Evolutionary conservation across 352 stramenopile genomes (phyloP).

Genomic region (Phytopythium montanum): DNA sequence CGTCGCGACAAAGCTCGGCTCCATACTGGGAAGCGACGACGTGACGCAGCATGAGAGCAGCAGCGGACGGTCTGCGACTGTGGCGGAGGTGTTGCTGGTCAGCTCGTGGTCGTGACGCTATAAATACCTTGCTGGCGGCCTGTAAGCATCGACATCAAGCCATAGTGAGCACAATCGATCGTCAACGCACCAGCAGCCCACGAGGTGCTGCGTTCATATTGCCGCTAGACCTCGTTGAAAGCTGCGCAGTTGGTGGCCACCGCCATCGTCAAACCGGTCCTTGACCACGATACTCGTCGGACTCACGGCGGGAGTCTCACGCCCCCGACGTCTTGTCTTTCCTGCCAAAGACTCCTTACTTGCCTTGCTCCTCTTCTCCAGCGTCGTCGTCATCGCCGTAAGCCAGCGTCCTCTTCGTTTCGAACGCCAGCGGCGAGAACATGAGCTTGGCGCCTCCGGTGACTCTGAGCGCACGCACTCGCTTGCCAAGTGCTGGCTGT

Average conservation of each 20-base stretch:
- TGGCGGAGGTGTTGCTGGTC: neutral
- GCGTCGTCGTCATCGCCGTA: conserved; percentile 4
- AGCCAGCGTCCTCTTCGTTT: conserved; percentile 13
- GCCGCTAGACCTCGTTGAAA: neutral
- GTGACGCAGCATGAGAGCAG: neutral
- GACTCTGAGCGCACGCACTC: conserved; percentile 20
- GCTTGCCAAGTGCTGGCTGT: conserved; percentile 13
- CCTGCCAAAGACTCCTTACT: neutral
- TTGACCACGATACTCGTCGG: neutral
- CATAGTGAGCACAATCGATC: neutral
- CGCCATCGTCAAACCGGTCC: neutral
- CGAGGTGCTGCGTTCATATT: neutral
- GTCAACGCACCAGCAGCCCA: neutral
- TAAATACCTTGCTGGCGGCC: neutral
- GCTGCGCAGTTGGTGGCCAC: neutral
- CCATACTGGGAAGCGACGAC: conserved; percentile 22
- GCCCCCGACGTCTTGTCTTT: neutral
- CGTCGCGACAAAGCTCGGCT: conserved; percentile 48
- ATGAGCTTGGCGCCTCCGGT: conserved; percentile 34
- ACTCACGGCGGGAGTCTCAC: too few species aligned
- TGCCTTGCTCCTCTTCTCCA: neutral
- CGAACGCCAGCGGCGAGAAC: conserved; percentile 36
- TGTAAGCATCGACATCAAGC: neutral
- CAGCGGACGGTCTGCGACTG: neutral
- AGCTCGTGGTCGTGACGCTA: neutral